A percentile compares a stretch with the other conserved stretches of the same genome.
phyloP scores from a whole-genome alignment of 1,139 yeast species.

The Yamadazyma dushanensis region DNA sequence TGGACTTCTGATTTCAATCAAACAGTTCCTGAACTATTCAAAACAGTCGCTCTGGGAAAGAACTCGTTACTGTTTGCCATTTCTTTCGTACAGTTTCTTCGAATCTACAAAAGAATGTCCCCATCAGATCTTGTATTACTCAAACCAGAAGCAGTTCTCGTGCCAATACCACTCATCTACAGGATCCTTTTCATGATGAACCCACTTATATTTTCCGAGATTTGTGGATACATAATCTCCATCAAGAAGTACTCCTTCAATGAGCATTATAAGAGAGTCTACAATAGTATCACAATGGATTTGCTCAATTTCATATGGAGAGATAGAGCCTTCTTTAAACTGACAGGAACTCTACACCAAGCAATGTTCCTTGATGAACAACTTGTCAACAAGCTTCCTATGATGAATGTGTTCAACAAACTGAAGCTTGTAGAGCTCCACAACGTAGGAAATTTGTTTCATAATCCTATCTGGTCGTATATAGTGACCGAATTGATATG shows the following conservation, averaged over 20 bases:
- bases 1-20: too few species aligned
- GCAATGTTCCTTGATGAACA: constrained; percentile 44
- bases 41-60: too few species aligned
- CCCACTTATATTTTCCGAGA: constrained; percentile 46
- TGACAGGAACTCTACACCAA: constrained; percentile 21
- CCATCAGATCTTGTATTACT: constrained; percentile 1
- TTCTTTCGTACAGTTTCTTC: constrained; percentile 9
- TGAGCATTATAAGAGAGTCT: constrained; percentile 33
- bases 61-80: too few species aligned
- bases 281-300: constrained; percentile 60
- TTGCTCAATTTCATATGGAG: constrained; percentile 65
- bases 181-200: constrained; percentile 13
- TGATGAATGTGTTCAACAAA: constrained; percentile 29
- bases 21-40: too few species aligned
- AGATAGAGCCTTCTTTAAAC: constrained; percentile 37
- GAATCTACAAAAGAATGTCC: constrained; percentile 2
- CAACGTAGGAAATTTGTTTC: constrained; percentile 51
- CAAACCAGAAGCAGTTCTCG: constrained; percentile 5
- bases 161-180: constrained; percentile 12
- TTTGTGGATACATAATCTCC: constrained; percentile 50
- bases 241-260: constrained; percentile 33
- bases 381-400: constrained; percentile 36
- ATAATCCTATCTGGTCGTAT: constrained; percentile 55
- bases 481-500: constrained; percentile 46
- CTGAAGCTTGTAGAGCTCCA: constrained; percentile 25